Percentiles rank a stretch among this genome's conserved stretches.
phyloP scores from a whole-genome alignment of 108 stramenopile genomes.

The Cyclotella baltica region DNA sequence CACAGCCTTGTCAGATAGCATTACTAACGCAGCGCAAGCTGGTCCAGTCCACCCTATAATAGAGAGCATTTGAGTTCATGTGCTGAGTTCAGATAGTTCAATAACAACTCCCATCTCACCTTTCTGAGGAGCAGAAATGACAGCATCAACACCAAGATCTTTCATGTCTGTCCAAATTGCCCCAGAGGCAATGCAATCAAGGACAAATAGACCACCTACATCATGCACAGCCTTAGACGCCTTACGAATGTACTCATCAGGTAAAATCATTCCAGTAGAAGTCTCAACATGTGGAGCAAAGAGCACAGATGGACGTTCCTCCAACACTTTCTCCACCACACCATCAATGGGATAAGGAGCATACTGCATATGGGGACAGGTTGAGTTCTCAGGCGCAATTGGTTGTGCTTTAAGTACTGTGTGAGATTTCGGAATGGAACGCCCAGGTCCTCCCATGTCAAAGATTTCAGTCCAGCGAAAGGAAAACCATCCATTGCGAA shows the following conservation, averaged over 20 bases:
- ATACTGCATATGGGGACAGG: slow-evolving; percentile 68
- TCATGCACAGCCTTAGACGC: slow-evolving; percentile 84
- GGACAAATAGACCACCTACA: slow-evolving; percentile 89
- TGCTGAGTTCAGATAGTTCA: not conserved
- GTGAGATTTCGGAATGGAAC: slow-evolving; percentile 71
- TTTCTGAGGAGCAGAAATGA: slow-evolving; percentile 94
- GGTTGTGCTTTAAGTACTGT: slow-evolving; percentile 88
- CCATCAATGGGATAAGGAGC: slow-evolving; percentile 87
- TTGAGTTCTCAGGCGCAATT: slow-evolving; percentile 39
- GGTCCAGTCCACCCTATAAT: slow-evolving; percentile 95
- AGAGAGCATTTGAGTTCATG: not conserved
- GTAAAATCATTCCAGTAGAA: slow-evolving; percentile 90
- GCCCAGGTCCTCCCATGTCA: slow-evolving; percentile 75
- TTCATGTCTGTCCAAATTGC: slow-evolving; percentile 95
- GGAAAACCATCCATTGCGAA: slow-evolving; percentile 93
- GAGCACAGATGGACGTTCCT: slow-evolving; percentile 85
- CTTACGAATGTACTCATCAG: slow-evolving; percentile 90
- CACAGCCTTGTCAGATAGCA: slow-evolving; percentile 79
- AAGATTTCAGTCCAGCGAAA: slow-evolving; percentile 96
- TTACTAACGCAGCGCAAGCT: slow-evolving; percentile 86
- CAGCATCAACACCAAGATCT: slow-evolving; percentile 87
- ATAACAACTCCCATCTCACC: not conserved
- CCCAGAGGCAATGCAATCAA: slow-evolving; percentile 93
- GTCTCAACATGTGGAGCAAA: slow-evolving; percentile 95
- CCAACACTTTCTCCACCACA: slow-evolving; percentile 78